phyloP scores from a whole-genome alignment of 1,139 yeast species.

The Insectozyma bohioensis region DNA sequence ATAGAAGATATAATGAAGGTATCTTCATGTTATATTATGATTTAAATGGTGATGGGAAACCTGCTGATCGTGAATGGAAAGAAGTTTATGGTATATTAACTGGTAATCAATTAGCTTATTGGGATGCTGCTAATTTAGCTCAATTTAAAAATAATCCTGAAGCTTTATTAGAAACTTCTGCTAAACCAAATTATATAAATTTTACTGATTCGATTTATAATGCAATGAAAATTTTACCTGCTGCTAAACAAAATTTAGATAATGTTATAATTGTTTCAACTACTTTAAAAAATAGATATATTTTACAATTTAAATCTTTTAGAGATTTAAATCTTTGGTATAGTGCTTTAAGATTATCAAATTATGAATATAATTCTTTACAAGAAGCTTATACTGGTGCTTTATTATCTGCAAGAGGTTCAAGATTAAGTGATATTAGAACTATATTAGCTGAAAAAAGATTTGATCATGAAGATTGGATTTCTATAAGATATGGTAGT shows the following conservation, averaged over 20 bases:
- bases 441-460: constrained; percentile 83
- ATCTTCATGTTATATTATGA: constrained; percentile 72
- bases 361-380: constrained; percentile 74
- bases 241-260: constrained; percentile 61
- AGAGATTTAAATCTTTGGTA: constrained; percentile 68
- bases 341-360: constrained; percentile 75
- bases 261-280: constrained; percentile 88
- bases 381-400: constrained; percentile 98
- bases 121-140: constrained; percentile 84
- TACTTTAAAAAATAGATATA: constrained; percentile 81
- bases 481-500: constrained; percentile 87
- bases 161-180: constrained; percentile 51
- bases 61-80: constrained; percentile 80
- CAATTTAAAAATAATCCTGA: constrained; percentile 50
- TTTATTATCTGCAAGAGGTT: constrained; percentile 81
- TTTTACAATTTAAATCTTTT: constrained; percentile 69
- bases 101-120: constrained; percentile 88
- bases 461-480: constrained; percentile 92
- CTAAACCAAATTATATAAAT: constrained; percentile 86
- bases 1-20: constrained; percentile 74
- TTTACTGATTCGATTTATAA: constrained; percentile 89
- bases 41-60: constrained; percentile 79
- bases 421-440: constrained; percentile 80
- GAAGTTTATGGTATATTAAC: constrained; percentile 90
- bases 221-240: constrained; percentile 62